Base-by-base conservation (phyloP, 2,329 filamentous ascomycete genomes). In the Geoglossum cookeanum region DNA sequence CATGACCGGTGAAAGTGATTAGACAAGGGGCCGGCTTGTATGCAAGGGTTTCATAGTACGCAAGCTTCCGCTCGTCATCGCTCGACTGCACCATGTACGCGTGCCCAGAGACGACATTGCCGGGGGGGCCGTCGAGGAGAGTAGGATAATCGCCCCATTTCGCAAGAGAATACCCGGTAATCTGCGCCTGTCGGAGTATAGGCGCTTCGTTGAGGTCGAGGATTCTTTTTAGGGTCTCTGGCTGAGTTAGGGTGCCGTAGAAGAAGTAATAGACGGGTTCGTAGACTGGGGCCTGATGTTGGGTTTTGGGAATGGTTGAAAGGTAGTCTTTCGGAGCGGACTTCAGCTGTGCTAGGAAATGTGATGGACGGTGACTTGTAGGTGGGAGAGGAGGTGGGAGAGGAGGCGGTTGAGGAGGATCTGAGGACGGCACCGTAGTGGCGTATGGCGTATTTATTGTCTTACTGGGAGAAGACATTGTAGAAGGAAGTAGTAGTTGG, bases 221-320 rank as follows among this genome's bases (percentile, higher is more conserved):
- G 35, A 65, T 52, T n/a, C 65, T 59, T n/a, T 48, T 37, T n/a
- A 67, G 58, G 59, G 66, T 64, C 0, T 57, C 48, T 0, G 65
- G 63, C 42, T 70, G 65, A 11, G 63, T 60, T n/a, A 71, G 59
- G 0, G 68, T 67, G 39, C 67, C 68, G 57, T 71, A 69, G 61
- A 71, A 68, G 61, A 71, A 70, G 57, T 68, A 70, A 7, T 42
- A 42, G 39, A 42, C 4, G 39, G 39, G 39, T 42, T 42, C 3
- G 39, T 42, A 7, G 39, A 42, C 3, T 42, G 39, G 39, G 39
- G 39, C 4, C 4, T 42, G 39, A 7, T 15, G 39, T 15, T 42
- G 39, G 3, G n/a, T 13, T 42, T 42, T 42, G 39, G 39, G 39
- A 4, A 42, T 42, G n/a, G 39, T 42, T 42, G 39, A 7, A 42